These are phyloP conservation scores for Aristolochia fimbriata DNA, from an alignment of 164 flowering plant genomes.

Conservation along the genomic window DNA sequence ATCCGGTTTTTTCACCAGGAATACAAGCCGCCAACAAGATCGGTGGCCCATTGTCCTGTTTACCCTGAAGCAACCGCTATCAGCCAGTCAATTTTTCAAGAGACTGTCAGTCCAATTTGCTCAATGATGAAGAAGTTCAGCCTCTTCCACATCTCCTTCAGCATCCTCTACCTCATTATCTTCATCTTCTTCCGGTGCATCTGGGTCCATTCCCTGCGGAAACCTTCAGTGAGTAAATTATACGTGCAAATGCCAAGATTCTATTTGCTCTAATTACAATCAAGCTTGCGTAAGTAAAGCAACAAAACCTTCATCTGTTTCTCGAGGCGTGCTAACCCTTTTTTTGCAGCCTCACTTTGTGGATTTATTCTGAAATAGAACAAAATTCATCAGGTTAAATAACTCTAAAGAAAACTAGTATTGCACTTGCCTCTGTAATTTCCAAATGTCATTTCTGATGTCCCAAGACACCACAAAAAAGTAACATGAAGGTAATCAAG, in stretches of 20 bases:
- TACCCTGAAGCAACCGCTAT: no score
- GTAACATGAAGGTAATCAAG: no score
- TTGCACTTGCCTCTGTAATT: neutral
- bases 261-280: neutral
- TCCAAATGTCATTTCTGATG: no score
- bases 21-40: no score
- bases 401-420: neutral
- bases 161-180: constrained; percentile 90
- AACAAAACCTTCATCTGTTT: constrained; percentile 91
- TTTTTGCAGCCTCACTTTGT: constrained; percentile 81
- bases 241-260: neutral
- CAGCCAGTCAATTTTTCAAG: no score
- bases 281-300: neutral
- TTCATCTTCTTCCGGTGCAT: constrained; percentile 96
- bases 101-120: no score
- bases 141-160: constrained; percentile 77
- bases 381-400: neutral
- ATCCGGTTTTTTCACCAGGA: no score
- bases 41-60: no score
- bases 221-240: neutral
- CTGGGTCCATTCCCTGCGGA: constrained; percentile 91
- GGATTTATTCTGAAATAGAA: constrained; percentile 60
- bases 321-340: constrained; percentile 83
- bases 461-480: no score
- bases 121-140: constrained; percentile 27